Evolutionary conservation across 129 eudicot genomes (phyloP).

Genomic region (Flaveria trinervia): DNA sequence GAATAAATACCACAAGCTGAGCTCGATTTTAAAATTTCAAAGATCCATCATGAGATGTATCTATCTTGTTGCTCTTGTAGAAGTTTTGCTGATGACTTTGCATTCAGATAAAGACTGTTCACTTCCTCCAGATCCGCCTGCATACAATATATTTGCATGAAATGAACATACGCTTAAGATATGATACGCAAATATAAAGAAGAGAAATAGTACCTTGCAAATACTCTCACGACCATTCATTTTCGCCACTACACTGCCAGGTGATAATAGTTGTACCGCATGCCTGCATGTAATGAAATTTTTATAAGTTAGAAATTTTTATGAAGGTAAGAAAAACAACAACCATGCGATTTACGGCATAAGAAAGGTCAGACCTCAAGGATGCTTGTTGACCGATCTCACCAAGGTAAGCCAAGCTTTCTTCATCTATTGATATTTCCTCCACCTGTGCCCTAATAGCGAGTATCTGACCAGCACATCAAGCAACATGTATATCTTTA

Average conservation of each 20-base stretch:
- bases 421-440: constrained; percentile 80
- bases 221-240: constrained; percentile 91
- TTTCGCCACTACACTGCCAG: constrained; percentile 84
- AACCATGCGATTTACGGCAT: background rate
- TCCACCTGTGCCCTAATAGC: constrained; percentile 98
- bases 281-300: constrained; percentile 52
- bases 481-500: constrained; percentile 13
- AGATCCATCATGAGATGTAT: constrained; percentile 61
- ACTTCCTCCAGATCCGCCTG: constrained; percentile 99
- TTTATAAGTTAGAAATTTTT: background rate
- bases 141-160: background rate
- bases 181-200: background rate
- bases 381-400: constrained; percentile 94
- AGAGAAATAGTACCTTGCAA: constrained; percentile 68
- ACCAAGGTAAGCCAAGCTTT: constrained; percentile 85
- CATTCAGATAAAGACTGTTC: constrained; percentile 69
- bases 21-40: background rate
- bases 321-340: background rate
- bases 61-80: constrained; percentile 96
- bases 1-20: background rate
- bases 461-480: constrained; percentile 58
- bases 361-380: constrained; percentile 56
- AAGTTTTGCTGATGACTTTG: constrained; percentile 91
- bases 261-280: constrained; percentile 91
- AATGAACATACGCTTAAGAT: background rate